Evolutionary conservation across 805 yeast genomes (phyloP).

Genomic region (Isabelozyma gotoi): DNA sequence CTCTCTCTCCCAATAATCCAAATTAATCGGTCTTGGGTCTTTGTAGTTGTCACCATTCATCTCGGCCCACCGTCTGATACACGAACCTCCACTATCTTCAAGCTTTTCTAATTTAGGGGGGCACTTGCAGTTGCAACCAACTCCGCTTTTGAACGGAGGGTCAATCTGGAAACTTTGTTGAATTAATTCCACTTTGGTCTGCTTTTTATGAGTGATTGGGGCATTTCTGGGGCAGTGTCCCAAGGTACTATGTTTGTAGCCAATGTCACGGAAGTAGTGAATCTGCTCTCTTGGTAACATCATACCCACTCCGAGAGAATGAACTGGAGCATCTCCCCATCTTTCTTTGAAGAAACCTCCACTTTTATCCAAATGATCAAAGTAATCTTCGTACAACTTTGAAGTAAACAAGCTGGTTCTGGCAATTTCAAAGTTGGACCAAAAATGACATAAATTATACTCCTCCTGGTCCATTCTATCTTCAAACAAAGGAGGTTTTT

Average conservation of each 20-base stretch:
- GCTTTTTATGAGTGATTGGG: constrained; percentile 35
- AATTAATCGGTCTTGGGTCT: constrained; percentile 16
- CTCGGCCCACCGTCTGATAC: constrained; percentile 52
- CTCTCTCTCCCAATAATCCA: constrained; percentile 22
- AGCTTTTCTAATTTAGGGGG: constrained; percentile 51
- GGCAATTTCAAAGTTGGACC: constrained; percentile 94
- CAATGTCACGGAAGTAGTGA: constrained; percentile 91
- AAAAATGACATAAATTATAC: constrained; percentile 82
- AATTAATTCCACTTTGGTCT: constrained; percentile 18
- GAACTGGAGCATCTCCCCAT: constrained; percentile 98
- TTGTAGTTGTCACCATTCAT: constrained; percentile 29
- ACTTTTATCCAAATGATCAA: constrained; percentile 61
- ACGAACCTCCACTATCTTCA: constrained; percentile 54
- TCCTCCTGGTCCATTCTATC: constrained; percentile 67
- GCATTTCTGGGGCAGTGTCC: constrained; percentile 76
- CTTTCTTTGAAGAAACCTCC: constrained; percentile 90
- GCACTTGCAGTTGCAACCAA: constrained; percentile 88
- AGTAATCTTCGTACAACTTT: constrained; percentile 63
- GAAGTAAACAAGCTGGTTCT: constrained; percentile 72
- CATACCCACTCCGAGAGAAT: constrained; percentile 82
- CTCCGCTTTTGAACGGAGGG: constrained; percentile 42
- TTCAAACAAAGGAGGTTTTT: constrained; percentile 31
- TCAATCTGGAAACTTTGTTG: constrained; percentile 32
- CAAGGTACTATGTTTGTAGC: constrained; percentile 78
- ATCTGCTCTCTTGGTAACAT: constrained; percentile 65